These are phyloP conservation scores for Phaffia tasmanica DNA, from an alignment of 768 basidiomycete species.

Conservation along the genomic window DNA sequence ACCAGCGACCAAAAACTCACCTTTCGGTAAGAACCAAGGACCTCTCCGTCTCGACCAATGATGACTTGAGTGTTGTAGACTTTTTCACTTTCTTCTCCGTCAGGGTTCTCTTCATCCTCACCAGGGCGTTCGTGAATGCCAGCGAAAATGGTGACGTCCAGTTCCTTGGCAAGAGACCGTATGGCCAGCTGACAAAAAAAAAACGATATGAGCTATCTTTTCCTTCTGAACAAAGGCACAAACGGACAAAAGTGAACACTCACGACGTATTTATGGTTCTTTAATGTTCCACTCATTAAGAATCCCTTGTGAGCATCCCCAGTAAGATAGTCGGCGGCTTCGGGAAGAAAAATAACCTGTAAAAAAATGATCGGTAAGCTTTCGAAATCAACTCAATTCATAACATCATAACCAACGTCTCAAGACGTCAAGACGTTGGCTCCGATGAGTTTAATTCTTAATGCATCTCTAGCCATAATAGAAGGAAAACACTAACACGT, in stretches of 20 bases:
- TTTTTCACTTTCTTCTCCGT: constrained; percentile 26
- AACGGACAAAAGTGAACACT: neutral
- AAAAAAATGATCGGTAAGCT: no score
- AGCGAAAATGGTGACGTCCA: constrained; percentile 30
- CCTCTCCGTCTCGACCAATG: constrained; percentile 29
- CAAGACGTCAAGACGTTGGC: no score
- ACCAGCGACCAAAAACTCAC: constrained; percentile 21
- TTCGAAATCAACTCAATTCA: no score
- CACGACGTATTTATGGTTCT: constrained; percentile 20
- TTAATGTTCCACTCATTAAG: constrained; percentile 30
- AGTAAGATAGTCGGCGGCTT: constrained; percentile 32
- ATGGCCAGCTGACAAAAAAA: constrained; percentile 26
- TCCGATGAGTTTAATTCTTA: no score
- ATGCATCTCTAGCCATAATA: no score
- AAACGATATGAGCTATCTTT: constrained; percentile 19
- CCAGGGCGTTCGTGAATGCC: constrained; percentile 34
- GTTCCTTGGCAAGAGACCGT: constrained; percentile 32
- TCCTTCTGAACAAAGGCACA: constrained; percentile 15
- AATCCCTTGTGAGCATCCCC: constrained; percentile 27
- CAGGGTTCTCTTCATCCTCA: constrained; percentile 26
- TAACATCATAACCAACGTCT: no score
- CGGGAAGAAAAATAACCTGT: constrained; percentile 32
- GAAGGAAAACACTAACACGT: constrained; percentile 22
- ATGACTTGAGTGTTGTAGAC: constrained; percentile 34
- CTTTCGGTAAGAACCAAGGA: constrained; percentile 31